Evolutionary conservation across 805 yeast genomes (phyloP).

Genomic region (Dipodascopsis tothii): DNA sequence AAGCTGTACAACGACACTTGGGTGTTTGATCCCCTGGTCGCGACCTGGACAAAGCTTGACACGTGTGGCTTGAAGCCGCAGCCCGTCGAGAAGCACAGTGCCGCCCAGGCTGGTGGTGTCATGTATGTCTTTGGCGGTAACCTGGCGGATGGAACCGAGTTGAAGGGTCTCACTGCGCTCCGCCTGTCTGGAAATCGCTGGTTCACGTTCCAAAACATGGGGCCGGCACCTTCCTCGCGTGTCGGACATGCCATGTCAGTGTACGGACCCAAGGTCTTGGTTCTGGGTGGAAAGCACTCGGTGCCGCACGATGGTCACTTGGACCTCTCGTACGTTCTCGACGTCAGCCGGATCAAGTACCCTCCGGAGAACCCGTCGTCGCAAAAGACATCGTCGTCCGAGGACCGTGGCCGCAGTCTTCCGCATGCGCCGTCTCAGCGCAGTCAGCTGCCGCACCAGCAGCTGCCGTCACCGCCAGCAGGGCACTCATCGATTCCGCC

Average conservation of each 20-base stretch:
- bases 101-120: slow-evolving; percentile 67
- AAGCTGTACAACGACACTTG: slow-evolving; percentile 68
- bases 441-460: slow-evolving; percentile 6
- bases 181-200: slow-evolving; percentile 66
- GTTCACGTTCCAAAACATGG: slow-evolving; percentile 53
- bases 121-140: slow-evolving; percentile 89
- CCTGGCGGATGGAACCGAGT: slow-evolving; percentile 59
- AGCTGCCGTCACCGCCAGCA: no score
- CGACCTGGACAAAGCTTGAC: slow-evolving; percentile 62
- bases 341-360: slow-evolving; percentile 41
- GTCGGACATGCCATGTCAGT: slow-evolving; percentile 87
- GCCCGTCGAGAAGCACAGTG: slow-evolving; percentile 87
- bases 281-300: slow-evolving; percentile 97
- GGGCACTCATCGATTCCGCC: no score
- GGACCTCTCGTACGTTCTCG: slow-evolving; percentile 54
- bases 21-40: slow-evolving; percentile 62
- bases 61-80: slow-evolving; percentile 72
- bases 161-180: slow-evolving; percentile 62
- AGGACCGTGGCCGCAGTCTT: slow-evolving; percentile 1
- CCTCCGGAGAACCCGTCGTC: slow-evolving; percentile 32
- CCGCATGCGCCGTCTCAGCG: neutral
- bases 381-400: neutral
- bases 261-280: slow-evolving; percentile 58
- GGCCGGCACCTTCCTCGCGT: slow-evolving; percentile 67
- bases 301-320: slow-evolving; percentile 46